Conservation (phyloP, 495 filamentous ascomycete genomes). For the Hypomontagnella submonticulosa region DNA sequence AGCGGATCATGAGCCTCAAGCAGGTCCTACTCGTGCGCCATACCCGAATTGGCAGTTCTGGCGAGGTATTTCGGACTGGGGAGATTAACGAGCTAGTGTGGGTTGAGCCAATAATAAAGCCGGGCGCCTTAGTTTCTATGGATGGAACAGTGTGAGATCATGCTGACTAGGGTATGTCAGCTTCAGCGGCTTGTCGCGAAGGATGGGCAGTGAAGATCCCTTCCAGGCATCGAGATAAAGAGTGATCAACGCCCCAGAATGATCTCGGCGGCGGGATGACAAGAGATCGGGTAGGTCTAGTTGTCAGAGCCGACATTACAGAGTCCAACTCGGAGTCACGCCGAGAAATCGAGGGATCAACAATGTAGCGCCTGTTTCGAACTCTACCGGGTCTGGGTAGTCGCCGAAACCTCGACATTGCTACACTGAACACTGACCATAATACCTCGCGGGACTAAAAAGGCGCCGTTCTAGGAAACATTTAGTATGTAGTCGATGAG, state of each 20-base stretch:
- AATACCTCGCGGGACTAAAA: too few relatives aligned
- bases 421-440: too few relatives aligned
- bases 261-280: background rate
- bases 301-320: too few relatives aligned
- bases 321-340: too few relatives aligned
- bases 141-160: conserved; percentile 16
- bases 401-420: too few relatives aligned
- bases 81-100: background rate
- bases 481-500: too few relatives aligned
- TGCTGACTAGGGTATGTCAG: conserved; percentile 19
- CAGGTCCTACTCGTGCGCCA: background rate
- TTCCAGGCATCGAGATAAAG: conserved; percentile 37
- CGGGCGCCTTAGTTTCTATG: background rate
- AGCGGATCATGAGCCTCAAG: conserved; percentile 20
- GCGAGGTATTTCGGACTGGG: background rate
- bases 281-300: background rate
- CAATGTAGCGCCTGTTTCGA: too few relatives aligned
- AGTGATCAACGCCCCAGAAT: background rate
- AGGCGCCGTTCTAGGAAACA: too few relatives aligned
- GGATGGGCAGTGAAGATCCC: conserved; percentile 32
- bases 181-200: conserved; percentile 12
- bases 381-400: too few relatives aligned
- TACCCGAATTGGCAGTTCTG: too few relatives aligned
- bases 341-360: too few relatives aligned
- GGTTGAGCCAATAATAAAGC: conserved; percentile 18